Base-by-base conservation (phyloP, 2,329 filamentous ascomycete genomes). In the Fusarium buharicum region DNA sequence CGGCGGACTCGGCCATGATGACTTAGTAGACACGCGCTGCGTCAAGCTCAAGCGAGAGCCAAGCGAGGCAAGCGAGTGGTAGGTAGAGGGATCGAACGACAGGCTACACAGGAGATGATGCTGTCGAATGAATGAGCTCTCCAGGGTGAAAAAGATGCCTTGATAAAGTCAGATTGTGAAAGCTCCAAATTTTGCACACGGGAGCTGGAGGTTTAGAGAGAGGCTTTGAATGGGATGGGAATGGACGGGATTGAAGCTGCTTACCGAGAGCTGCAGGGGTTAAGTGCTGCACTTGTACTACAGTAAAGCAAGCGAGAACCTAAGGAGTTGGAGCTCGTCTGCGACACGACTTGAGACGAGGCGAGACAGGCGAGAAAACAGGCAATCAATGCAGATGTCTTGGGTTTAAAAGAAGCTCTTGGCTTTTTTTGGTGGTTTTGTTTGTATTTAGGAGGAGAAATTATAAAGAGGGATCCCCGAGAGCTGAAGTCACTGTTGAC, bases 1-100 rank as follows among this genome's bases (percentile, higher is more conserved):
- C 69, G 56, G 64, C 69, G 53, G 73, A 59, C 67, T 75, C 71
- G 63, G 69, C 74, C 77, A 79, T 79, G 67, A 64, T 64, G 68
- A 67, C 39, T n/a, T n/a, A n/a, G n/a, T 48, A 55, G 33, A 51
- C 59, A 49, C 63, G 53, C 58, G 50, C 54, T 55, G 61, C 46
- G 56, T 24, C 22, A 7, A n/a, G 40, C 64, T 50, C 40, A 46
- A 45, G 27, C 46, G 43, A 50, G 37, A 58, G 58, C 52, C 51
- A 44, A 59, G 33, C 33, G 43, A 53, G 63, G 51, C 51, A 55
- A 50, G 47, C 44, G 37, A 30, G 22, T 24, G 22, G 27, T 7
- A 13, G 59, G 49, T 28, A 30, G 27, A 49, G 51, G 38, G 51
- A 49, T 57, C 37, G 39, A 50, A 33, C 27, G 36, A 40, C 49